These are phyloP conservation scores for Lactarius trivialis DNA, from an alignment of 768 basidiomycete species.

Conservation along the genomic window DNA sequence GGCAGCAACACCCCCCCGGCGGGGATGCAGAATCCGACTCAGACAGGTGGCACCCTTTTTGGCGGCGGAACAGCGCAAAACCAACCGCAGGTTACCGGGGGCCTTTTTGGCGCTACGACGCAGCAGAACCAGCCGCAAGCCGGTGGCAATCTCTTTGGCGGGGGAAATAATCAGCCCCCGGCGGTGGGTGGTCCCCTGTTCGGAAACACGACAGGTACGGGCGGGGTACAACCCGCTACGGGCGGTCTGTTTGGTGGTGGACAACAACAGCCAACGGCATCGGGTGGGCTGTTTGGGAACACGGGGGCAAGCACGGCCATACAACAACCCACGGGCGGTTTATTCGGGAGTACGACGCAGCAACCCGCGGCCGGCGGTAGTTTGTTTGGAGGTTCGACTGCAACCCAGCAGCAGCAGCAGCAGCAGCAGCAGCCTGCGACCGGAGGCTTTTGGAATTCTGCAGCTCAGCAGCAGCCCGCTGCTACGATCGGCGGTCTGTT, in stretches of 20 bases:
- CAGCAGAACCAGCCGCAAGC: neutral
- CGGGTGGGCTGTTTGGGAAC: constrained; percentile 21
- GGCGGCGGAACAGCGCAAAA: constrained; percentile 5
- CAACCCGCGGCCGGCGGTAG: constrained; percentile 19
- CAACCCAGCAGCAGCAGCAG: constrained; percentile 11
- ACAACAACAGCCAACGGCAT: constrained; percentile 20
- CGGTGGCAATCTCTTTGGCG: constrained; percentile 8
- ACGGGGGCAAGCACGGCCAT: constrained; percentile 21
- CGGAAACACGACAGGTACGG: constrained; percentile 24
- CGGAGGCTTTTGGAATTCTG: constrained; percentile 28
- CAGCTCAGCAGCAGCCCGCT: constrained; percentile 13
- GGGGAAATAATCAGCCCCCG: constrained; percentile 1
- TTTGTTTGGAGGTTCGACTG: constrained; percentile 25
- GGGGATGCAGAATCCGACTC: neutral
- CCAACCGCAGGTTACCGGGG: constrained; percentile 16
- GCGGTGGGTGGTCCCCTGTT: constrained; percentile 28
- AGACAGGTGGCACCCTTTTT: constrained; percentile 7
- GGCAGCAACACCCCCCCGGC: constrained; percentile 12
- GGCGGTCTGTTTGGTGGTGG: constrained; percentile 25
- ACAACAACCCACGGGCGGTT: constrained; percentile 22
- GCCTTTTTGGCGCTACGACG: constrained; percentile 22
- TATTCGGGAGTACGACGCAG: constrained; percentile 21
- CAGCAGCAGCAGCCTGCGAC: constrained; percentile 18
- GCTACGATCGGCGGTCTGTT: constrained; percentile 23
- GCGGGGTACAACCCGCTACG: constrained; percentile 2